Conservation (phyloP, 108 stramenopile species). For the Schizochytrium sp. region DNA sequence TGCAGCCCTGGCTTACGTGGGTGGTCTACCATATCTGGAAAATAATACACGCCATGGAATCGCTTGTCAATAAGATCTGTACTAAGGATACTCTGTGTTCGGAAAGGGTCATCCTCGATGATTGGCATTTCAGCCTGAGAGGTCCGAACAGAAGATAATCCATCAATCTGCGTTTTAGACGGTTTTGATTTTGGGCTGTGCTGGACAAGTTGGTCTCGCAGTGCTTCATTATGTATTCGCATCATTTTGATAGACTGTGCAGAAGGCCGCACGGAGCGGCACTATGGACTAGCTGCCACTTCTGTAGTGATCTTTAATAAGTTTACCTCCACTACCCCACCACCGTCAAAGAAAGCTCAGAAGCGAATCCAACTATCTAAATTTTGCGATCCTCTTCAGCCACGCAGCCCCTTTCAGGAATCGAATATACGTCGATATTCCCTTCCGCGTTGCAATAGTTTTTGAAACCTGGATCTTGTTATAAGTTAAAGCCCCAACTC, state of each 20-base stretch:
- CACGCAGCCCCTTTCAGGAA: too few relatives aligned
- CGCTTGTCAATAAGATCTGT: slow-evolving; percentile 54
- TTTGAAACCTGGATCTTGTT: too few relatives aligned
- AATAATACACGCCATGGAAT: slow-evolving; percentile 30
- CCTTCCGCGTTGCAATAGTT: too few relatives aligned
- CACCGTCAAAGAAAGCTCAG: too few relatives aligned
- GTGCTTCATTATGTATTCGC: slow-evolving; percentile 25
- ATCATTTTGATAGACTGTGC: not conserved
- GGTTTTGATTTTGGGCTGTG: not conserved
- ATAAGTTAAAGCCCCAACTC: too few relatives aligned
- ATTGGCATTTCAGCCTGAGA: not conserved
- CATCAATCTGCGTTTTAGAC: not conserved
- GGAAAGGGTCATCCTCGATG: not conserved
- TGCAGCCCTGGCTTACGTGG: not conserved
- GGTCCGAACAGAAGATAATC: not conserved
- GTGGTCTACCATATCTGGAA: slow-evolving; percentile 30
- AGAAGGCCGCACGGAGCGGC: not conserved
- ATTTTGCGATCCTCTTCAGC: too few relatives aligned
- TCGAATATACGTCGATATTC: too few relatives aligned
- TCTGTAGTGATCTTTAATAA: too few relatives aligned
- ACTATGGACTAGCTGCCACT: too few relatives aligned
- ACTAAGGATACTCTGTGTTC: slow-evolving; percentile 20
- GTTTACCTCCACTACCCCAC: too few relatives aligned
- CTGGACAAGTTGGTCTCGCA: slow-evolving; percentile 3
- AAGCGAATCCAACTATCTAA: too few relatives aligned